phyloP scores from a whole-genome alignment of 352 stramenopile genomes.

The Pythium scleroteichum region DNA sequence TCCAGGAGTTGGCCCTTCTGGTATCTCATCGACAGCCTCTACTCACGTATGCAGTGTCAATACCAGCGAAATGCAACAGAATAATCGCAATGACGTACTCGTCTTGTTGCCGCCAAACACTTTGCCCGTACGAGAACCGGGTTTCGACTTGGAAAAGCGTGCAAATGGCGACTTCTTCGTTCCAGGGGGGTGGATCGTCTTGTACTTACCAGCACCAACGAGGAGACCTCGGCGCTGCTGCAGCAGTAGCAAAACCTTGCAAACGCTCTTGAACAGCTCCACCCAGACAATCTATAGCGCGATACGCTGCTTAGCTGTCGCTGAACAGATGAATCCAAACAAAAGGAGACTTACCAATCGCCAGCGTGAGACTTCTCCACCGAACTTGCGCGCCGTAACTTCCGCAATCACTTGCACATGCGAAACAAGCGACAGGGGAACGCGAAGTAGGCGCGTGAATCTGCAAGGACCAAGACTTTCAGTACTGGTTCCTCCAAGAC shows the following conservation, averaged over 20 bases:
- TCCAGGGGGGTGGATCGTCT: conserved; percentile 27
- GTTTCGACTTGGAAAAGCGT: conserved; percentile 65
- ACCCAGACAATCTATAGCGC: conserved; percentile 67
- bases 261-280: conserved; percentile 71
- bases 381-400: conserved; percentile 70
- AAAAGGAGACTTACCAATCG: conserved; percentile 41
- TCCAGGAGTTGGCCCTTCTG: conserved; percentile 19
- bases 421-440: conserved; percentile 78
- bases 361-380: conserved; percentile 71
- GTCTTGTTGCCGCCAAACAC: conserved; percentile 53
- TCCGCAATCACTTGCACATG: conserved; percentile 82
- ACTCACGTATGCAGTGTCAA: background rate
- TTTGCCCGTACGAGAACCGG: conserved; percentile 69
- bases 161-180: conserved; percentile 50
- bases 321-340: background rate
- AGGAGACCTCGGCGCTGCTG: conserved; percentile 64
- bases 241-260: conserved; percentile 63
- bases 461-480: conserved; percentile 24
- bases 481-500: too few species aligned
- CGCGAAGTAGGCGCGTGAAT: conserved; percentile 53
- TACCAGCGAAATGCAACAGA: background rate
- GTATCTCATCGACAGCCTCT: conserved; percentile 5
- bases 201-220: conserved; percentile 51
- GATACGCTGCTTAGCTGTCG: background rate
- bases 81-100: conserved; percentile 3